Conservation (phyloP, 768 basidiomycete species). For the Lentinula edodes region DNA sequence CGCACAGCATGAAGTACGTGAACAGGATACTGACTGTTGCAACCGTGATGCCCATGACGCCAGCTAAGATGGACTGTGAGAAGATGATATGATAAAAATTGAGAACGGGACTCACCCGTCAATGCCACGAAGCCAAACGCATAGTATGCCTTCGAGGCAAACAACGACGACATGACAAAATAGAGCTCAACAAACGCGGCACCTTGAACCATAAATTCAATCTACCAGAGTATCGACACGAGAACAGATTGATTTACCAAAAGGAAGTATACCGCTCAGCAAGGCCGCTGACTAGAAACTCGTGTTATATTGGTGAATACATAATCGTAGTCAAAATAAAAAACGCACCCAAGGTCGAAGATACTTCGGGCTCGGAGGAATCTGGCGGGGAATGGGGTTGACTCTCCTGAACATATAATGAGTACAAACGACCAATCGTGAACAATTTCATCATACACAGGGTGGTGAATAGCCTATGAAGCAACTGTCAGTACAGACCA, state of each 20-base stretch:
- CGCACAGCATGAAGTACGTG: conserved; percentile 87
- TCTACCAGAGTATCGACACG: not conserved
- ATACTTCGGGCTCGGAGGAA: conserved; percentile 84
- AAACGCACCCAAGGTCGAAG: conserved; percentile 68
- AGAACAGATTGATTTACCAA: conserved; percentile 43
- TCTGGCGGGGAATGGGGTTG: conserved; percentile 93
- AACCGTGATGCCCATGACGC: conserved; percentile 78
- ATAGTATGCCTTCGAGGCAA: conserved; percentile 90
- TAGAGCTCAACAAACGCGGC: conserved; percentile 95
- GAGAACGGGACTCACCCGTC: conserved; percentile 29
- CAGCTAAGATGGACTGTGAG: conserved; percentile 26
- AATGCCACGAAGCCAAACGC: conserved; percentile 94
- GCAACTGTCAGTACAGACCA: not conserved
- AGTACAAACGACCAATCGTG: not conserved
- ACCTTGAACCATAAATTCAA: conserved; percentile 36
- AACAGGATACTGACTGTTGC: conserved; percentile 89
- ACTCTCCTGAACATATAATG: conserved; percentile 38
- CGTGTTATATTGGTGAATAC: not conserved
- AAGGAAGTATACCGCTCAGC: conserved; percentile 89
- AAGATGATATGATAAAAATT: too few relatives aligned
- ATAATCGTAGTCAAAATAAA: not conserved
- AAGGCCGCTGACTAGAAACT: conserved; percentile 56
- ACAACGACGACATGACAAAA: conserved; percentile 86
- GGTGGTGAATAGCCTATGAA: conserved; percentile 63
- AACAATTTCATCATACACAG: conserved; percentile 35